Evolutionary conservation across 2,329 filamentous ascomycete genomes (phyloP).

Genomic region (Fusarium robinianum): DNA sequence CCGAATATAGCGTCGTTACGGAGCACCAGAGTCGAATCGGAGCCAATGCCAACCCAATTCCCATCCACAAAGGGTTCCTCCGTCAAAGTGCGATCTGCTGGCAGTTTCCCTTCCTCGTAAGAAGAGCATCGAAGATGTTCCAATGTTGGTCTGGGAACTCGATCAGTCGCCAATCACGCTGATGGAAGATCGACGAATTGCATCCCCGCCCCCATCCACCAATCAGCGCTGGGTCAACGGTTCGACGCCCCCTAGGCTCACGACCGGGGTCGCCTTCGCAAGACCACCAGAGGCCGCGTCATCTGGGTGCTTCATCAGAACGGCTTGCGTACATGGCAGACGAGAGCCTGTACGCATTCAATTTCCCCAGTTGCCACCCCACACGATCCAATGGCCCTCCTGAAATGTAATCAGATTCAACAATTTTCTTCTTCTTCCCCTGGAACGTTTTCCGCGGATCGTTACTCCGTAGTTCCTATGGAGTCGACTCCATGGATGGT

Average conservation of each 20-base stretch:
- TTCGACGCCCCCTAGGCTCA: slow-evolving; percentile 19
- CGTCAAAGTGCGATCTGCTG: slow-evolving; percentile 19
- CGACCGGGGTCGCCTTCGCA: slow-evolving; percentile 28
- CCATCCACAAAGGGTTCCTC: slow-evolving; percentile 4
- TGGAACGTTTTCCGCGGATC: too few relatives aligned
- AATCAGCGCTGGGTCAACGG: slow-evolving; percentile 22
- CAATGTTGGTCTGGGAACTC: slow-evolving; percentile 11
- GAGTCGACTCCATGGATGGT: too few relatives aligned
- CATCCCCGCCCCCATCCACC: slow-evolving; percentile 3
- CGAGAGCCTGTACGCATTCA: slow-evolving; percentile 4
- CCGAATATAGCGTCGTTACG: slow-evolving; percentile 9
- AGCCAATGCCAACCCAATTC: slow-evolving; percentile 17
- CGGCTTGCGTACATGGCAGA: slow-evolving; percentile 32
- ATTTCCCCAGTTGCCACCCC: slow-evolving; percentile 24
- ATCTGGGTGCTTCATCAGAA: slow-evolving; percentile 31
- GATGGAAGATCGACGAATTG: slow-evolving; percentile 4
- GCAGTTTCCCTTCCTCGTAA: slow-evolving; percentile 18
- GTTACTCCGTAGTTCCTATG: too few relatives aligned
- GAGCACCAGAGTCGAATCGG: slow-evolving; percentile 19
- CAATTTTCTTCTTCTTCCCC: too few relatives aligned
- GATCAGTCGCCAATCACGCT: slow-evolving; percentile 10
- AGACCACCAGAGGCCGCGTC: slow-evolving; percentile 36
- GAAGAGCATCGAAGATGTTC: slow-evolving; percentile 7
- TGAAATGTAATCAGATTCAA: too few relatives aligned
- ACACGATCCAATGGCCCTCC: slow-evolving; percentile 11